Base-by-base conservation (phyloP, 345 rosid genomes). In the Eucalyptus fibrosa region DNA sequence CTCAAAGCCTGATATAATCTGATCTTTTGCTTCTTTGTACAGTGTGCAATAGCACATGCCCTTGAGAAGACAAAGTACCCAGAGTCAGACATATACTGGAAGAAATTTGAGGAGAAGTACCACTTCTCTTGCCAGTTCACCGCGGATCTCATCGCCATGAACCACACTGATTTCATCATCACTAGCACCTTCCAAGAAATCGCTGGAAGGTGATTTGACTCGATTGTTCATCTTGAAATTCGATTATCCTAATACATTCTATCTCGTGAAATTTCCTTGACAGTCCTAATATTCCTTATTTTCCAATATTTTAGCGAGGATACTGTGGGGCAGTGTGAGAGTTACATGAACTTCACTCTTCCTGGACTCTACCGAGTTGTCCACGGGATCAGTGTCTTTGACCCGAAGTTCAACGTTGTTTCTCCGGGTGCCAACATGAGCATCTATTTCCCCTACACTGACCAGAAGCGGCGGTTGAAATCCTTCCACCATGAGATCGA, bases 161-260 rank as follows among this genome's bases (percentile, higher is more conserved):
- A 97, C 93, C 97, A 97, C 87, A 93, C 99, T 28, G 99, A 97
- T 89, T 97, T 97, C 94, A 97, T 97, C 91, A 97, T 97, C 94
- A 95, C 99, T 91, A 97, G 99, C 92, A 97, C 98, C 24, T 96
- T 91, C 93, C 99, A 95, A 90, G 99, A 97, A 86, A 97, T 97
- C 91, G 99, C 99, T 91, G 99, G 99, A 94, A 97, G 98, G 99
- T 96, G 88, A 90, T 59, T 45, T 9, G 2, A 12, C 17, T 89
- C 9, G 5, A 87, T 42, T n/a, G 8, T 56, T 59, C 30, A 45
- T 69, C 34, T 18, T 34, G 56, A 9, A 60, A 59, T 86, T 42
- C 14, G 8, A 82, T n/a, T 5, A 5, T 32, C 19, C 4, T 34
- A 37, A 19, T 50, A 69, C 5, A 16, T 15, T 65, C 6, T 37